Conservation (phyloP, 1,284 basidiomycete species). For the Tilletiaria anomala region DNA sequence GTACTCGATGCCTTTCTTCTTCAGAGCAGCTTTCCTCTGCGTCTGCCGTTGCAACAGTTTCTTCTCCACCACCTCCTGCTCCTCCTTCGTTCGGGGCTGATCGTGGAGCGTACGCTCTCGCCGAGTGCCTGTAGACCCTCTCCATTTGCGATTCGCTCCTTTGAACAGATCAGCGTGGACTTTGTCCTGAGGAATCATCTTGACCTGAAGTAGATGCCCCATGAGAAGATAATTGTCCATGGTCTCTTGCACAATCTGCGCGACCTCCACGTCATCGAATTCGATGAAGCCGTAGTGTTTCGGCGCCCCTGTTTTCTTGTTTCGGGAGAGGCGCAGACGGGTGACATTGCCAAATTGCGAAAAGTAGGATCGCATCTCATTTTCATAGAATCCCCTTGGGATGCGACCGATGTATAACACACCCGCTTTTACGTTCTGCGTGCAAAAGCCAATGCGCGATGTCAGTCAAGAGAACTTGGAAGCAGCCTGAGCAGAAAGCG, state of each 20-base stretch:
- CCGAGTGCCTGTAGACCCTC: slow-evolving; percentile 58
- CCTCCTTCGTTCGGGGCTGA: slow-evolving; percentile 53
- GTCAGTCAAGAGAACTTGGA: background rate
- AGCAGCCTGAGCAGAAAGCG: background rate
- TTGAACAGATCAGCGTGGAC: slow-evolving; percentile 90
- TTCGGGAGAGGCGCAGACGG: slow-evolving; percentile 75
- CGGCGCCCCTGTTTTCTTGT: slow-evolving; percentile 87
- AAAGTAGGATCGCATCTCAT: slow-evolving; percentile 82
- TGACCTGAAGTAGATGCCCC: slow-evolving; percentile 78
- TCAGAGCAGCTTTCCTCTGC: slow-evolving; percentile 62
- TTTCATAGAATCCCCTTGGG: slow-evolving; percentile 94
- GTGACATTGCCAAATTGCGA: slow-evolving; percentile 85
- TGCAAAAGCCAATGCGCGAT: background rate
- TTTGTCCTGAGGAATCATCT: slow-evolving; percentile 60
- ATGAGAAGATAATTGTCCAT: slow-evolving; percentile 97
- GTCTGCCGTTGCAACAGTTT: slow-evolving; percentile 64
- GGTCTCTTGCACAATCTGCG: slow-evolving; percentile 88
- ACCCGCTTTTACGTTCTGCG: slow-evolving; percentile 53
- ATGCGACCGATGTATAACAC: slow-evolving; percentile 79
- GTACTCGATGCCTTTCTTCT: slow-evolving; percentile 73
- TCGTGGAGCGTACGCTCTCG: slow-evolving; percentile 58
- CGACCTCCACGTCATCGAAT: slow-evolving; percentile 75
- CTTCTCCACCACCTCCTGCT: slow-evolving; percentile 55
- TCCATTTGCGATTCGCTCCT: slow-evolving; percentile 86
- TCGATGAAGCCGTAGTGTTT: slow-evolving; percentile 97